Base-by-base conservation (phyloP, 2,329 filamentous ascomycete species). In the Ophiostoma sp. region DNA sequence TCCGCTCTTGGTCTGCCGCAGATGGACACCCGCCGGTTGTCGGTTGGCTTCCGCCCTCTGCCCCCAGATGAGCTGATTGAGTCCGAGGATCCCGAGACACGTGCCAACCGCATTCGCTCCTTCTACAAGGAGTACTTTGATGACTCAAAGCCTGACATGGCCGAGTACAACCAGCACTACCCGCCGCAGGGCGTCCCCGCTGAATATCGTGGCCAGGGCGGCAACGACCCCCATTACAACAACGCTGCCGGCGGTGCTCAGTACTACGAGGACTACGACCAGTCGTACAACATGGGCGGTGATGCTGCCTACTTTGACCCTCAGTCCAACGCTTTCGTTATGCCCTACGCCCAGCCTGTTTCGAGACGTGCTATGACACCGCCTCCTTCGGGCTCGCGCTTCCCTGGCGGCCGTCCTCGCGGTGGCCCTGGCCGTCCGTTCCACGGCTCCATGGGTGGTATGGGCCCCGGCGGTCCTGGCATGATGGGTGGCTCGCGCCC, bases 91-190 rank as follows among this genome's bases (percentile, higher is more conserved):
- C 94, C 96, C 0, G 96, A 98, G 82, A 91, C 95, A 79, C 90
- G 96, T 78, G 96, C 96, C 76, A 98, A 98, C 85, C 91, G 96
- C 74, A 99, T 99, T 77, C 90, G 96, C 81, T 99, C 96, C 3
- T 99, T 99, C 85, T 99, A 99, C 86, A 98, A 98, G 85, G 96
- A 99, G 81, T 99, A 99, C 84, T 99, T 99, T 78, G 96, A 98
- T 77, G 95, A 98, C 57, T 89, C 86, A 74, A 93, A 90, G 80
- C 76, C 75, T 9, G 78, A 80, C 76, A 76, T 79, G 76, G 22
- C 75, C 74, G 75, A 75, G 52, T 78, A 78, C 74, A 77, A 78
- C 59, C 77, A 78, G 68, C 76, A 77, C 72, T 76, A 76, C 70
- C 76, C 76, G 5, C 70, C 74, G 12, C 68, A 76, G 1, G 76